These are phyloP conservation scores for Postia placenta DNA, from an alignment of 768 basidiomycete genomes.

Conservation along the genomic window DNA sequence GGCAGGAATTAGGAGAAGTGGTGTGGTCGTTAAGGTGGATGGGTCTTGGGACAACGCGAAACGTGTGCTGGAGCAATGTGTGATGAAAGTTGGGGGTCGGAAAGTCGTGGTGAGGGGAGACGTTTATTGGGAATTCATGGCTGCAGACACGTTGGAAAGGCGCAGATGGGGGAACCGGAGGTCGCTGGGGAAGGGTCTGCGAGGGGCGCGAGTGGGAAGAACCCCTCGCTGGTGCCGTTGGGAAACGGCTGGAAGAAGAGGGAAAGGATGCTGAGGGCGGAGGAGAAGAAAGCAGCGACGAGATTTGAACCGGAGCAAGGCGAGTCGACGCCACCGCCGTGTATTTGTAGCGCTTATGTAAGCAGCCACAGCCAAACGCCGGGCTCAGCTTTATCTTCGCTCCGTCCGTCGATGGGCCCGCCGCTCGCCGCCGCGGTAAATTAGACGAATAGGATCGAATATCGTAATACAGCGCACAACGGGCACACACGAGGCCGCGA, in stretches of 20 bases:
- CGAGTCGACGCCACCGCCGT: constrained; percentile 14
- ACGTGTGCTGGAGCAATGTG: constrained; percentile 16
- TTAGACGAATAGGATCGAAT: background rate
- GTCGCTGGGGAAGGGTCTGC: constrained; percentile 12
- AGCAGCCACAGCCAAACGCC: background rate
- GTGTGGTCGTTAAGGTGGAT: constrained; percentile 20
- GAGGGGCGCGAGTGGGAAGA: constrained; percentile 19
- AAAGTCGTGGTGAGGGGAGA: constrained; percentile 15
- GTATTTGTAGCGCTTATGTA: constrained; percentile 17
- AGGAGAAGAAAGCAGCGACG: constrained; percentile 6
- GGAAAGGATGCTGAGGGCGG: constrained; percentile 12
- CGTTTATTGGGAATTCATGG: constrained; percentile 34
- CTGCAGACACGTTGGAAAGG: constrained; percentile 23
- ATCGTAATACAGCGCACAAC: background rate
- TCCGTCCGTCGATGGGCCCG: constrained; percentile 1
- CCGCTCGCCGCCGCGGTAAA: background rate
- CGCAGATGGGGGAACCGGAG: constrained; percentile 6
- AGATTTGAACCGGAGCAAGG: constrained; percentile 18
- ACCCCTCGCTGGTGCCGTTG: constrained; percentile 22
- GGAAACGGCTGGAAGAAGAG: constrained; percentile 13
- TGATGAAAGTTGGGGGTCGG: constrained; percentile 10
- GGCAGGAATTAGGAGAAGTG: constrained; percentile 9
- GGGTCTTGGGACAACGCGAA: constrained; percentile 12
- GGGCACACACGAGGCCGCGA: constrained; percentile 8
- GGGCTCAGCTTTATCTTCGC: constrained; percentile 1